Conservation (phyloP, 495 filamentous ascomycete genomes). For the Penicillium subrubescens region DNA sequence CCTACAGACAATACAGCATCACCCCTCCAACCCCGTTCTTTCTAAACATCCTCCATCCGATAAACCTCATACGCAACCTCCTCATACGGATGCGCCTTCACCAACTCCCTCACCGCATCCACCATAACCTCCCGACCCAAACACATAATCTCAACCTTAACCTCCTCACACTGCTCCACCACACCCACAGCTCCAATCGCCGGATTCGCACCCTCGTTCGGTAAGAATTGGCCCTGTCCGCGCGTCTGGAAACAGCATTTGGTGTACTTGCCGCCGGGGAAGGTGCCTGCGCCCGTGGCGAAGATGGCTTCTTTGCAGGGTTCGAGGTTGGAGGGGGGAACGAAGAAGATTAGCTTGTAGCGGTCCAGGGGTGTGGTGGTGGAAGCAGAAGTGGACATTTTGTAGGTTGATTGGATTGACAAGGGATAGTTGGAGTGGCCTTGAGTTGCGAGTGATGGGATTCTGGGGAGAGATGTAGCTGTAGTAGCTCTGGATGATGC, state of each 20-base stretch:
- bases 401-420: not conserved
- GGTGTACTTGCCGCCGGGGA: slow-evolving; percentile 46
- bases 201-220: slow-evolving; percentile 40
- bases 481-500: not conserved
- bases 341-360: slow-evolving; percentile 55
- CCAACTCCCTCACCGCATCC: slow-evolving; percentile 43
- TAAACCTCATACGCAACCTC: slow-evolving; percentile 74
- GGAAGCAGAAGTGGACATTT: slow-evolving; percentile 13
- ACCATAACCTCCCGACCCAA: slow-evolving; percentile 49
- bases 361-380: slow-evolving; percentile 28
- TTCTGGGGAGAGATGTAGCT: not conserved
- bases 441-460: not conserved
- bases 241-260: slow-evolving; percentile 43
- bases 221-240: slow-evolving; percentile 46
- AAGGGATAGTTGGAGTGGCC: not conserved
- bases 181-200: slow-evolving; percentile 41
- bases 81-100: slow-evolving; percentile 77
- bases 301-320: slow-evolving; percentile 51
- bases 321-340: slow-evolving; percentile 42
- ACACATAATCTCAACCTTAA: slow-evolving; percentile 57
- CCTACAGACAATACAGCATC: not conserved
- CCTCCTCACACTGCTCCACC: slow-evolving; percentile 53
- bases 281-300: slow-evolving; percentile 45
- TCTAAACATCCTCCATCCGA: slow-evolving; percentile 69
- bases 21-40: slow-evolving; percentile 1